phyloP scores from a whole-genome alignment of 306 rosid genomes.

The Gastrolobium villosum region DNA sequence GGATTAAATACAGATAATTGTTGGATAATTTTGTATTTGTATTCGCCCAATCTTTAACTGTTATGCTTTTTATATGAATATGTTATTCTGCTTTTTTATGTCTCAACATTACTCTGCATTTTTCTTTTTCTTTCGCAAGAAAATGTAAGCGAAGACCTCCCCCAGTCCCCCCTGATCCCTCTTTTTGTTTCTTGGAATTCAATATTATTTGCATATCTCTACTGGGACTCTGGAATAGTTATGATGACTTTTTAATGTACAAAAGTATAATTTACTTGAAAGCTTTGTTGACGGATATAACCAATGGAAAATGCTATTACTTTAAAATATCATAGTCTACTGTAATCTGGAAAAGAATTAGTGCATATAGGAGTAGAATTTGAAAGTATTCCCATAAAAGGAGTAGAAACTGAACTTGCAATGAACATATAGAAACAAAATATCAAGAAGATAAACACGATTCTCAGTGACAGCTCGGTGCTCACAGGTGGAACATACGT shows the following conservation, averaged over 20 bases:
- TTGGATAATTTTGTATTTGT: not conserved
- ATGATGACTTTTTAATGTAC: too few relatives aligned
- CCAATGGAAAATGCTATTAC: too few relatives aligned
- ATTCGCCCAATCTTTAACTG: not conserved
- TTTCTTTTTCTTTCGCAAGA: too few relatives aligned
- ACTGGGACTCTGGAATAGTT: too few relatives aligned
- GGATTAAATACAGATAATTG: not conserved
- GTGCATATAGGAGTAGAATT: too few relatives aligned
- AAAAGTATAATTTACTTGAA: not conserved
- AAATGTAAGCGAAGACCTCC: not conserved
- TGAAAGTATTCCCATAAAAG: too few relatives aligned
- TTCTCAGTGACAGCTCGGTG: not conserved
- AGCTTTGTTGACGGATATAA: not conserved
- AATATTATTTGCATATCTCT: too few relatives aligned
- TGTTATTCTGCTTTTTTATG: not conserved
- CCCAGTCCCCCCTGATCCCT: too few relatives aligned
- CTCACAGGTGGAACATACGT: conserved; percentile 5
- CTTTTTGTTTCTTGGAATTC: too few relatives aligned
- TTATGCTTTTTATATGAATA: not conserved
- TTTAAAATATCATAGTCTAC: not conserved
- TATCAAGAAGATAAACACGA: not conserved
- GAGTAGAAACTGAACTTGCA: not conserved
- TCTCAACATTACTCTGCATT: not conserved
- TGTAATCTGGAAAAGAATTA: not conserved
- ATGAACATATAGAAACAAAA: conserved; percentile 10